Evolutionary conservation across 345 rosid genomes (phyloP), one percentile per base, ranked within the genome.

Genomic region (Hibiscus tridactylites): DNA sequence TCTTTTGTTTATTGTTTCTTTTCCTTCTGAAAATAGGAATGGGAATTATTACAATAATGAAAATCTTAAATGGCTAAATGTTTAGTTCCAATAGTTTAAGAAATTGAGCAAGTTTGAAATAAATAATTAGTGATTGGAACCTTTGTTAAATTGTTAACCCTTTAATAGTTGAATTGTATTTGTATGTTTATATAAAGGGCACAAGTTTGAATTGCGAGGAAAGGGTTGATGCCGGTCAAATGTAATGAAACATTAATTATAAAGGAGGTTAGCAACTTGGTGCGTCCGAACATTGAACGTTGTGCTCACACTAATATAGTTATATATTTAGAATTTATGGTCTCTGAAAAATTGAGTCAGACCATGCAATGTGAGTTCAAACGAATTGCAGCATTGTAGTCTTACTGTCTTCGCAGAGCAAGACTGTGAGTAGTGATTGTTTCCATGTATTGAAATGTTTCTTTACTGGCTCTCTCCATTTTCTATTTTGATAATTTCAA

Each of bases 41-140:
- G 35, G 15, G 46, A 44, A 8, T 47, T 66, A 26, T 66, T 44
- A 68, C 17, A 26, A 67, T 28, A 49, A 6, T 65, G 31, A 49
- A 67, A 67, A 8, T 39, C 10, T 39, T 39, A 39, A 49, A 3
- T 4, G 26, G 44, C 50, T 49, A 26, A 33, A 26, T 15, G 52
- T 68, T 49, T n/a, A 31, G 61, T 52, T 52, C 10, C 61, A 52
- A 9, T 68, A 6, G 71, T 31, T 68, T 17, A 29, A 68, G 71
- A 16, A 37, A 50, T 68, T 68, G n/a, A 68, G 29, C 59, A 31
- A 31, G 35, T 1, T 3, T 16, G 46, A 53, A 68, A 68, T 17
- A 15, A 52, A 68, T 29, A 29, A n/a, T 33, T 68, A 68, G 59
- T 4, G 21, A 29, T 49, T 26, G 31, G 37, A 47, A 24, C 10